These are phyloP conservation scores for Globisporangium perplexum DNA, from an alignment of 352 stramenopile species.

Conservation along the genomic window DNA sequence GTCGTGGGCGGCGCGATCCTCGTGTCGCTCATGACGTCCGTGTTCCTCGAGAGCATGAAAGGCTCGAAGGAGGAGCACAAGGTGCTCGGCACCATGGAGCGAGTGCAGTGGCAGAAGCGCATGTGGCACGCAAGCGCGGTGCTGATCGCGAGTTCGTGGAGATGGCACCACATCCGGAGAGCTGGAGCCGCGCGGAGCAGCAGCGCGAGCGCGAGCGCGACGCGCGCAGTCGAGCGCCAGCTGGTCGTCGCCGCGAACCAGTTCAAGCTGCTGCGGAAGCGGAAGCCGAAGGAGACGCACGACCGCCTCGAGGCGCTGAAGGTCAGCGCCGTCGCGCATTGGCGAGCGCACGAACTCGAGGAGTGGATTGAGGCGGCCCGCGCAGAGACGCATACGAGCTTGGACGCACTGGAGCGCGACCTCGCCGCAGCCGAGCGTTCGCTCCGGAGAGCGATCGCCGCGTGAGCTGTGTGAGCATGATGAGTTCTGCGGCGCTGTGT, in stretches of 20 bases:
- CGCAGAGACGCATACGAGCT: neutral
- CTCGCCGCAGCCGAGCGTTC: neutral
- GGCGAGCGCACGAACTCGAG: constrained; percentile 5
- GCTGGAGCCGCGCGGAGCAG: neutral
- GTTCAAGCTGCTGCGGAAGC: constrained; percentile 26
- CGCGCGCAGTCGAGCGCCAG: neutral
- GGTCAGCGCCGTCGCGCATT: constrained; percentile 7
- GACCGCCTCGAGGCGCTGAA: constrained; percentile 12
- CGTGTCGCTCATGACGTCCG: constrained; percentile 54
- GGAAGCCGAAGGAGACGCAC: constrained; percentile 19
- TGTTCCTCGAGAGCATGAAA: constrained; percentile 57
- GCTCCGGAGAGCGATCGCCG: too few relatives aligned
- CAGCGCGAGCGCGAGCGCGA: too few relatives aligned
- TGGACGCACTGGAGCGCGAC: constrained; percentile 4
- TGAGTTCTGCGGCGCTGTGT: too few relatives aligned
- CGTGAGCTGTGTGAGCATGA: too few relatives aligned
- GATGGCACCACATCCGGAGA: constrained; percentile 2
- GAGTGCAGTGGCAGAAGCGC: constrained; percentile 29
- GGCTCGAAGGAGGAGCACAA: constrained; percentile 48
- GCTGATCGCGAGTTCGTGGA: constrained; percentile 40
- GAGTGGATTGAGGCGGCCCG: neutral
- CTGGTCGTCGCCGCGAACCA: constrained; percentile 18
- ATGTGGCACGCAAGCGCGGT: constrained; percentile 19
- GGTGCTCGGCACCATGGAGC: constrained; percentile 39
- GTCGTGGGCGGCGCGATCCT: constrained; percentile 46